phyloP scores from a whole-genome alignment of 2,329 filamentous ascomycete genomes.

The Colletotrichum salicis region DNA sequence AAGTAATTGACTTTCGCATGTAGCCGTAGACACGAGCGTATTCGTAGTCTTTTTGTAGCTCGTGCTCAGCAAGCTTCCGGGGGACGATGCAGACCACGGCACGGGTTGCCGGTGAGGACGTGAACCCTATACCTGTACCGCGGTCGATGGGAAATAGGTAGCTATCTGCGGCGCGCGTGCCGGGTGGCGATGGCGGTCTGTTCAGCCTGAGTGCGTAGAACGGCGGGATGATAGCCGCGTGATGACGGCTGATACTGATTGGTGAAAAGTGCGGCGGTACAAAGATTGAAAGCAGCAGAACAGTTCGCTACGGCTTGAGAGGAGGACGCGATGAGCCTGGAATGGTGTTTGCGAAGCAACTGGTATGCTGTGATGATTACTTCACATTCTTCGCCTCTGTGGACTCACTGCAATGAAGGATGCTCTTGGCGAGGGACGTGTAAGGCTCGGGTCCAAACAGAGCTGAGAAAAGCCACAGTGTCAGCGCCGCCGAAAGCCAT shows the following conservation, averaged over 20 bases:
- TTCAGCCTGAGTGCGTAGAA: too few species aligned
- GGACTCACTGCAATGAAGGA: background rate
- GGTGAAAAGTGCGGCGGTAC: background rate
- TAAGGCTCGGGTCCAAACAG: background rate
- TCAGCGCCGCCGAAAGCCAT: constrained; percentile 10
- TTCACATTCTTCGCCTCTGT: background rate
- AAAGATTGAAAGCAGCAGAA: background rate
- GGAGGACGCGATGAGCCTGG: background rate
- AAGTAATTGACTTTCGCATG: constrained; percentile 27
- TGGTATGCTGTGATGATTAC: constrained; percentile 16
- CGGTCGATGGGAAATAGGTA: background rate
- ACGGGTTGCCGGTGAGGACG: constrained; percentile 6
- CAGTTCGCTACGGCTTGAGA: background rate
- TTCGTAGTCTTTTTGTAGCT: background rate
- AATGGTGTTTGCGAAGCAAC: constrained; percentile 6
- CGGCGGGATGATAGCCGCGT: background rate
- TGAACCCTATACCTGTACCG: background rate
- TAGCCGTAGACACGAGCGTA: background rate
- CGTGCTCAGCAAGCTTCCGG: constrained; percentile 15
- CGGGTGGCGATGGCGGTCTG: background rate
- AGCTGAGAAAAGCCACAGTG: constrained; percentile 1
- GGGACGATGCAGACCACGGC: background rate
- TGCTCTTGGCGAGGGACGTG: background rate
- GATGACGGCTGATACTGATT: background rate
- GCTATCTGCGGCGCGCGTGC: too few species aligned